Percentiles rank a stretch among this genome's conserved stretches.
Conservation (phyloP, 148 eudicot genomes). For the Fagopyrum homotropicum region DNA sequence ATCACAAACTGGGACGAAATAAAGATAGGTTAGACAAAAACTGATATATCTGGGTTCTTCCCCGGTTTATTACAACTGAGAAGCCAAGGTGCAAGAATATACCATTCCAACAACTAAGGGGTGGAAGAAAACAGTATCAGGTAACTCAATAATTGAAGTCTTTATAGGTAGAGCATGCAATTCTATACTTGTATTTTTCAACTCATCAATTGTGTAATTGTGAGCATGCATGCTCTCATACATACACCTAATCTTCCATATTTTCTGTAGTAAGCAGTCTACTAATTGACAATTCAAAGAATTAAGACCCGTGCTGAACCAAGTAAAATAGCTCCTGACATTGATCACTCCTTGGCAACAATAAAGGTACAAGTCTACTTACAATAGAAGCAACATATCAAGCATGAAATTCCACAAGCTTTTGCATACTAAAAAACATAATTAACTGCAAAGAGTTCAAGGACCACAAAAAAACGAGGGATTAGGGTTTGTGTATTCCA, state of each 20-base stretch:
- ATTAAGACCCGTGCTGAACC: background rate
- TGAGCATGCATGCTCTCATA: background rate
- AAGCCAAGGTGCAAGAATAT: background rate
- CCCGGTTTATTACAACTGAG: background rate
- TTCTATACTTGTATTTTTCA: background rate
- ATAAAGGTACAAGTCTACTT: conserved; percentile 7
- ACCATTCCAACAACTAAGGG: background rate
- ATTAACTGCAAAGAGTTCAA: background rate
- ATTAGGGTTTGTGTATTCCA: conserved; percentile 5
- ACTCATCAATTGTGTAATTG: background rate
- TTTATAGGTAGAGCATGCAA: background rate
- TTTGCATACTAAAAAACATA: background rate
- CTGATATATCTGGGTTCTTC: background rate
- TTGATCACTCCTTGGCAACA: background rate
- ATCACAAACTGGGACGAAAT: background rate
- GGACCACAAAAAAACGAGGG: background rate
- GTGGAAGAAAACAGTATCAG: background rate
- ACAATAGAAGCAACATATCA: background rate
- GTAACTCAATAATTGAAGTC: background rate
- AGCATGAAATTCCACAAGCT: background rate
- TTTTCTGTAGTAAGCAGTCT: background rate
- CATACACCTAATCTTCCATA: background rate
- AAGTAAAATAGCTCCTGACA: background rate
- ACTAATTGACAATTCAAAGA: background rate
- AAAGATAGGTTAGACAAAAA: background rate